Base-by-base conservation (phyloP, 495 filamentous ascomycete species). In the Penicillium fimorum region DNA sequence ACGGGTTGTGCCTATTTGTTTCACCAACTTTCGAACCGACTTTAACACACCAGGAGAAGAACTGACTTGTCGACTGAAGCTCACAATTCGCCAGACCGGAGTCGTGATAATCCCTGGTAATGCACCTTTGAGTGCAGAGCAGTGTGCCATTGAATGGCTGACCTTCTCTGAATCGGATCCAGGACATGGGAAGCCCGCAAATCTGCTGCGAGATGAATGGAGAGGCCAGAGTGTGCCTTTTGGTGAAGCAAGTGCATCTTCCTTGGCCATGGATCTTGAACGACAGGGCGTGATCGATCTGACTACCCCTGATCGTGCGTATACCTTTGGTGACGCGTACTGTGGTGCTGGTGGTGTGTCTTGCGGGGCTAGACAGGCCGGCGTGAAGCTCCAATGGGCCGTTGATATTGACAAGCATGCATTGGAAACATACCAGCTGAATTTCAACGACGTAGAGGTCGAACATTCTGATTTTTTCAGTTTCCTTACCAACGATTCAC, bases 281-380 rank as follows among this genome's bases (percentile, higher is more conserved):
- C 17, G 57, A 60, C 27, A 65, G 18, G 38, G 54, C 25, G 37
- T 65, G 5, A 50, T 66, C 17, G 61, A 70, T 41, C 60, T 68
- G 20, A 65, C 65, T n/a, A 44, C 22, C 0, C 27, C 47, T 0
- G 10, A 35, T 0, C 61, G 70, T 7, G 60, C 65, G 32, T 91
- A 90, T 52, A 85, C 83, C 0, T 84, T 88, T 29, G 85, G 81
- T 0, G 90, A 94, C 62, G 78, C 76, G 1, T 92, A 92, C 60
- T 89, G 87, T 51, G 91, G 91, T 4, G 88, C 81, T 32, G 91
- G 91, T 2, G 91, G 91, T 3, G 79, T 85, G 3, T 90, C 89
- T 0, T 76, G 82, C 30, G 91, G 89, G 1, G 90, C 90, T 0
- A 53, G 68, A 17, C 67, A 74, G 27, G 87, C 89, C 0, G 88